These are phyloP conservation scores for Pestalotiopsis sp. DNA, from an alignment of 2,329 filamentous ascomycete species.

Conservation along the genomic window DNA sequence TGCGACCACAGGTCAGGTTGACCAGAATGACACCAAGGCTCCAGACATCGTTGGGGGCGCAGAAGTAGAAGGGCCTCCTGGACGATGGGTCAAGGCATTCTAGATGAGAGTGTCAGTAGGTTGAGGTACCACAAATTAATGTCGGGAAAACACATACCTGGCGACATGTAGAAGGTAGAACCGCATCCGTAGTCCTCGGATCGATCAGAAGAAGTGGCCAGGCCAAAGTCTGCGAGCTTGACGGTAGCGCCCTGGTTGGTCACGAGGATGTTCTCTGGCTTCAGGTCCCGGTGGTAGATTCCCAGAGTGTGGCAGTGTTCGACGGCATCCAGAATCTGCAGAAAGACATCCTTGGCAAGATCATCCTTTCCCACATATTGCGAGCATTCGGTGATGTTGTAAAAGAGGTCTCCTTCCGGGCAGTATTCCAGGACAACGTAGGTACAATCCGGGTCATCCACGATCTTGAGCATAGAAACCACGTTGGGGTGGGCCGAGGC, in stretches of 20 bases:
- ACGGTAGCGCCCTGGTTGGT: slow-evolving; percentile 86
- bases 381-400: slow-evolving; percentile 94
- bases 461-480: slow-evolving; percentile 89
- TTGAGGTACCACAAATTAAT: slow-evolving; percentile 14
- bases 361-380: slow-evolving; percentile 92
- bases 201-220: slow-evolving; percentile 81
- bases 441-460: slow-evolving; percentile 89
- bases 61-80: slow-evolving; percentile 79
- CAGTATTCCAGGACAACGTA: slow-evolving; percentile 97
- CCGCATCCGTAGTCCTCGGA: slow-evolving; percentile 97
- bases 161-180: slow-evolving; percentile 99
- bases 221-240: slow-evolving; percentile 95
- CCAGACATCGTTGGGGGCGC: slow-evolving; percentile 96
- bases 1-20: slow-evolving; percentile 95
- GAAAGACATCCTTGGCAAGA: slow-evolving; percentile 83
- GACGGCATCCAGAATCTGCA: slow-evolving; percentile 95
- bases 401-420: slow-evolving; percentile 94
- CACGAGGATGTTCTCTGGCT: slow-evolving; percentile 97
- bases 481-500: slow-evolving; percentile 91
- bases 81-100: slow-evolving; percentile 86
- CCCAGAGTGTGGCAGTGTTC: slow-evolving; percentile 90
- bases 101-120: slow-evolving; percentile 41
- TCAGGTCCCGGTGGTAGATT: slow-evolving; percentile 96
- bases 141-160: slow-evolving; percentile 67
- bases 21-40: slow-evolving; percentile 97